These are phyloP conservation scores for Botrytis medusae DNA, from an alignment of 2,329 filamentous ascomycete genomes.

Conservation along the genomic window DNA sequence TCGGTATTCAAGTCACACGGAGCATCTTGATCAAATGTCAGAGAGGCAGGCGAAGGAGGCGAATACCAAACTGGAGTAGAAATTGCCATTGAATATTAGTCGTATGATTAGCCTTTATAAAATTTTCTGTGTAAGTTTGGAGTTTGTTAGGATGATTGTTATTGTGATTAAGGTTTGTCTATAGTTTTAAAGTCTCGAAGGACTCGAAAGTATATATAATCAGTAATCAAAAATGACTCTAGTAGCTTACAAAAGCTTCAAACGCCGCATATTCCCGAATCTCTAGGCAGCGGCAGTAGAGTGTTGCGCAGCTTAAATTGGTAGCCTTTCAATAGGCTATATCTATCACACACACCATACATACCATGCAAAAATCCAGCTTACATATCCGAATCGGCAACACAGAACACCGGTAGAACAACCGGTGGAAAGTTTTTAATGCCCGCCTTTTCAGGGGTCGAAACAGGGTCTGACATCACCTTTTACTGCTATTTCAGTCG, in stretches of 20 bases:
- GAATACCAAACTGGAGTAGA: constrained; percentile 18
- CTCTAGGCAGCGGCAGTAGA: constrained; percentile 1
- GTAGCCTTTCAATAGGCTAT: constrained; percentile 22
- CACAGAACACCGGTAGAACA: constrained; percentile 12
- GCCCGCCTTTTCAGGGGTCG: constrained; percentile 16
- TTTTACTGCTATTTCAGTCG: constrained; percentile 13
- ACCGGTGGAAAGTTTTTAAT: constrained; percentile 4
- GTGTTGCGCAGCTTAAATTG: background rate
- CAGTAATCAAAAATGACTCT: constrained; percentile 15
- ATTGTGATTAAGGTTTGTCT: background rate
- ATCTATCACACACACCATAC: background rate
- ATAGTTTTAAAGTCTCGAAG: background rate
- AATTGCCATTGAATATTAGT: constrained; percentile 14
- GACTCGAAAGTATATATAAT: constrained; percentile 21
- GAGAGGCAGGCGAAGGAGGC: constrained; percentile 4
- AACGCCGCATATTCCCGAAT: constrained; percentile 7
- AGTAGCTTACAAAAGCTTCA: constrained; percentile 2
- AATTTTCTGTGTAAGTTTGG: background rate
- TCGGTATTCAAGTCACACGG: constrained; percentile 14
- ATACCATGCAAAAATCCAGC: constrained; percentile 1
- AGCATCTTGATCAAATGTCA: constrained; percentile 17
- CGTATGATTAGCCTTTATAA: background rate
- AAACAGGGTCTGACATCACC: constrained; percentile 5
- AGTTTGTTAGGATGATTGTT: constrained; percentile 1
- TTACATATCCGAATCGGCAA: constrained; percentile 20